These are phyloP conservation scores for Aspergillus ibericus DNA, from an alignment of 2,329 filamentous ascomycete genomes.

Conservation along the genomic window DNA sequence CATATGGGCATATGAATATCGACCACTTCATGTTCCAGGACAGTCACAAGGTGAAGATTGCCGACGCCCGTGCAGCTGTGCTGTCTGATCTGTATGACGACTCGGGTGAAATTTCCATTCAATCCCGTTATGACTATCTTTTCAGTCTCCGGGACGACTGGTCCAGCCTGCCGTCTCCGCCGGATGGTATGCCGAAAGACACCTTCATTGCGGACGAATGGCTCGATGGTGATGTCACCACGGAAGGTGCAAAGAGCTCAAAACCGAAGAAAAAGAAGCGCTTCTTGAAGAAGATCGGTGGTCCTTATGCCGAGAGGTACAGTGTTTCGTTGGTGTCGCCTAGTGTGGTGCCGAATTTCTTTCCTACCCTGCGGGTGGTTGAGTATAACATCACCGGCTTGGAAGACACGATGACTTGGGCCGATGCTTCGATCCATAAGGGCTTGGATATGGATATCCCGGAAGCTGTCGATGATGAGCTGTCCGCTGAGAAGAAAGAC, in stretches of 20 bases:
- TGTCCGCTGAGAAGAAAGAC: slow-evolving; percentile 44
- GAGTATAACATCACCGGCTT: slow-evolving; percentile 89
- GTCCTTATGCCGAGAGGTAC: slow-evolving; percentile 80
- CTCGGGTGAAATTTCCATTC: slow-evolving; percentile 34
- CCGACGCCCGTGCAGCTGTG: slow-evolving; percentile 31
- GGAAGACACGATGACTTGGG: slow-evolving; percentile 52
- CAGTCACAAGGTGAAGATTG: slow-evolving; percentile 70
- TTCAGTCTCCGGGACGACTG: slow-evolving; percentile 74
- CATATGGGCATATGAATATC: slow-evolving; percentile 98
- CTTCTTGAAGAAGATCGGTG: slow-evolving; percentile 69
- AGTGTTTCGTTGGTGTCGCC: slow-evolving; percentile 77
- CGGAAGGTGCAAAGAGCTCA: slow-evolving; percentile 19
- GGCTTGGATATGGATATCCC: background rate
- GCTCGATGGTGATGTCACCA: slow-evolving; percentile 5
- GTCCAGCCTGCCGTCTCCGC: slow-evolving; percentile 68
- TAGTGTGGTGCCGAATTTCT: slow-evolving; percentile 90
- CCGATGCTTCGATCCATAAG: slow-evolving; percentile 11
- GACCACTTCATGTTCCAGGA: slow-evolving; percentile 96
- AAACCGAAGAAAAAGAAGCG: slow-evolving; percentile 47
- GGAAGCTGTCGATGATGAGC: slow-evolving; percentile 10
- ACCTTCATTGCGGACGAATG: slow-evolving; percentile 8
- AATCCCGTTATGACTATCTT: slow-evolving; percentile 77
- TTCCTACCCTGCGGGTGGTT: slow-evolving; percentile 83
- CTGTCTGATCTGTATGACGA: slow-evolving; percentile 8
- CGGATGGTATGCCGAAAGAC: slow-evolving; percentile 19